phyloP scores from a whole-genome alignment of 1,284 basidiomycete species.

The Pseudozyma sp. region DNA sequence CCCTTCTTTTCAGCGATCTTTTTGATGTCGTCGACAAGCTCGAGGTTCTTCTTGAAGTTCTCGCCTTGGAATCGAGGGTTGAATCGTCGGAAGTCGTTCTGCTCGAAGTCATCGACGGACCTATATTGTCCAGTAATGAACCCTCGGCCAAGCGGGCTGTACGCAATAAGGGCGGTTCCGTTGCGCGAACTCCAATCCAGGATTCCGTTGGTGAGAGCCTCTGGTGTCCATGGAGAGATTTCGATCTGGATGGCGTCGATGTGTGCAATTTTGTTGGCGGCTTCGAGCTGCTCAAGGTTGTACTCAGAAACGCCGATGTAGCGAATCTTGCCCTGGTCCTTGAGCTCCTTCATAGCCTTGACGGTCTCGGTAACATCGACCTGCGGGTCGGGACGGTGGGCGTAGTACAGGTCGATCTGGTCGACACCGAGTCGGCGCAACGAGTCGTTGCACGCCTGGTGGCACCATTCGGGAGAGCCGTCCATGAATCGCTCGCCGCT shows the following conservation, averaged over 20 bases:
- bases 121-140: slow-evolving; percentile 55
- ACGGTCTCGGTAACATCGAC: slow-evolving; percentile 79
- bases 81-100: slow-evolving; percentile 49
- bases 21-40: slow-evolving; percentile 43
- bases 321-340: slow-evolving; percentile 77
- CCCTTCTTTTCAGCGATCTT: slow-evolving; percentile 53
- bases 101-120: slow-evolving; percentile 34
- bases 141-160: slow-evolving; percentile 51
- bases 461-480: slow-evolving; percentile 62
- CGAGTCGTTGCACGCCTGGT: slow-evolving; percentile 65
- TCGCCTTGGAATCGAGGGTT: slow-evolving; percentile 54
- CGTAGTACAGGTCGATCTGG: slow-evolving; percentile 70
- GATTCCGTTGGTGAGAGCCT: slow-evolving; percentile 57
- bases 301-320: slow-evolving; percentile 77
- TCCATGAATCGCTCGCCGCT: slow-evolving; percentile 34
- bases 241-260: slow-evolving; percentile 70
- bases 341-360: slow-evolving; percentile 79
- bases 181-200: slow-evolving; percentile 53
- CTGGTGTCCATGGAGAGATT: slow-evolving; percentile 71
- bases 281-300: slow-evolving; percentile 49
- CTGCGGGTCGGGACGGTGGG: slow-evolving; percentile 70
- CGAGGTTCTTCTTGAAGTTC: slow-evolving; percentile 54
- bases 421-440: slow-evolving; percentile 66
- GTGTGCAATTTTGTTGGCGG: slow-evolving; percentile 63
- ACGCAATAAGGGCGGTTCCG: slow-evolving; percentile 47